phyloP scores from a whole-genome alignment of 2,329 filamentous ascomycete genomes.

The Colletotrichum tanaceti region DNA sequence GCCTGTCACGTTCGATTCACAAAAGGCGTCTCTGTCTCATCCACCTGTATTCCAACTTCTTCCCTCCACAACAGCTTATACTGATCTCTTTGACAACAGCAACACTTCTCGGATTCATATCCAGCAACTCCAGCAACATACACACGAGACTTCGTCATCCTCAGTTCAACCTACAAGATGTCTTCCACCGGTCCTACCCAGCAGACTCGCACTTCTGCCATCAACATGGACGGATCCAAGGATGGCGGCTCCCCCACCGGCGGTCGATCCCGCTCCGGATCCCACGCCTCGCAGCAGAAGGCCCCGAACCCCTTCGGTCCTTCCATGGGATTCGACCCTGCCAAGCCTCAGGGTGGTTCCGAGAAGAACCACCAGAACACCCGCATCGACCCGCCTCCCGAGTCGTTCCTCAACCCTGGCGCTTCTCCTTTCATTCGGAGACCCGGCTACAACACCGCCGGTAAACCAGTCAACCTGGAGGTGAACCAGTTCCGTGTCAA shows the following conservation, averaged over 20 bases:
- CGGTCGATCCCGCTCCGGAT: constrained; percentile 27
- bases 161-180: constrained; percentile 11
- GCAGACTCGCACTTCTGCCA: constrained; percentile 12
- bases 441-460: constrained; percentile 68
- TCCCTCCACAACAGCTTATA: not conserved
- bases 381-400: constrained; percentile 68
- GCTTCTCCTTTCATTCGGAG: constrained; percentile 57
- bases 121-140: not conserved
- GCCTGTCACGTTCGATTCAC: not conserved
- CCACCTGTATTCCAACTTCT: not conserved
- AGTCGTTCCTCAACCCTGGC: constrained; percentile 59
- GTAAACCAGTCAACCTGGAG: constrained; percentile 64
- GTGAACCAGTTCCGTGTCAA: constrained; percentile 83
- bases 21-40: not conserved
- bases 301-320: constrained; percentile 23
- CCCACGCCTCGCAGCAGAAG: constrained; percentile 17
- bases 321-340: constrained; percentile 58
- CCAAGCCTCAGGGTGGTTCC: constrained; percentile 47
- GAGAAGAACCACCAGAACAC: constrained; percentile 52
- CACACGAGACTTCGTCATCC: not conserved
- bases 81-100: not conserved
- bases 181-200: constrained; percentile 10
- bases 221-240: constrained; percentile 26
- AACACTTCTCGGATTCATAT: not conserved
- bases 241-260: constrained; percentile 15